Conservation (phyloP, 2,329 filamentous ascomycete species). For the Triangularia setosa region DNA sequence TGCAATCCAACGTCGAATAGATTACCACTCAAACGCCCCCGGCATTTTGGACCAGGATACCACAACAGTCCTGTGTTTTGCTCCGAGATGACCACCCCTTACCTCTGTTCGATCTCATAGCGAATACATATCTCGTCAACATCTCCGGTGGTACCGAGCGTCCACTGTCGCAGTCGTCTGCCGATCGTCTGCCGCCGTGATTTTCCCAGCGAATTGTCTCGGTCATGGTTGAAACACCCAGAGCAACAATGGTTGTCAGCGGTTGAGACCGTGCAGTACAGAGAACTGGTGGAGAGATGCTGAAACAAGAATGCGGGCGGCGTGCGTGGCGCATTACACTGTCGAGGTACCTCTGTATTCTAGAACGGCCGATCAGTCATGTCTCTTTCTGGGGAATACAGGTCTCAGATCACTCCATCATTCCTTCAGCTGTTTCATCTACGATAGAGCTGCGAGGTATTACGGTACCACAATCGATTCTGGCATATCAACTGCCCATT, state of each 20-base stretch:
- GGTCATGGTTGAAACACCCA: neutral
- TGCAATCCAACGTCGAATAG: neutral
- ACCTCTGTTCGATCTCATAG: neutral
- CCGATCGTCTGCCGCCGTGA: neutral
- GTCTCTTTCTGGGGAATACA: neutral
- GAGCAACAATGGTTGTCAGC: neutral
- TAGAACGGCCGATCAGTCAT: neutral
- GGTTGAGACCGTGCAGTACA: neutral
- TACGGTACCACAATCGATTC: neutral
- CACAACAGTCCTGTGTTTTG: neutral
- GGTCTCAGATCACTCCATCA: neutral
- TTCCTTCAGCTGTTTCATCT: neutral
- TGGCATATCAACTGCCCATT: neutral
- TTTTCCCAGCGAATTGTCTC: neutral
- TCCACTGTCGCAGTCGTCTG: neutral
- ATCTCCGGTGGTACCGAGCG: neutral
- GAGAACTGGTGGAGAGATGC: neutral
- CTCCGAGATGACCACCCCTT: neutral
- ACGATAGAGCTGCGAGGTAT: neutral
- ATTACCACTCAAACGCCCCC: neutral
- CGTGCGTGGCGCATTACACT: constrained; percentile 6
- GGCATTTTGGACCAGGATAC: neutral
- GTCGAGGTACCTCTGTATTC: neutral
- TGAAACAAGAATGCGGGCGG: constrained; percentile 2
- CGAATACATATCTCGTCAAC: neutral